Evolutionary conservation across 2,329 filamentous ascomycete genomes (phyloP), one percentile per base, ranked within the genome.

Genomic region (Pseudopithomyces chartarum): DNA sequence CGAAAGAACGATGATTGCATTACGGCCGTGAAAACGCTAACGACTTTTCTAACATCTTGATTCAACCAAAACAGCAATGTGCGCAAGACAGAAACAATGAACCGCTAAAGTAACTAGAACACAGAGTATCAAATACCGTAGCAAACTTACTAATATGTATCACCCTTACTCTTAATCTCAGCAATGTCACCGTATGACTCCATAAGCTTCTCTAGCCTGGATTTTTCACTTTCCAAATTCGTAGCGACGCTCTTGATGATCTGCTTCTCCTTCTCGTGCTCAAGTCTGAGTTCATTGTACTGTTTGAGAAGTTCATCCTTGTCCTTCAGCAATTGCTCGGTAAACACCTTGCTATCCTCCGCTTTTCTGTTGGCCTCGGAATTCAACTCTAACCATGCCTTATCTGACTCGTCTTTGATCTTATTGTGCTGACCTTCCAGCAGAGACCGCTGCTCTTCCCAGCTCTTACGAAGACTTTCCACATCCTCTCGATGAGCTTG

Each of bases 401-500:
- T 76, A 69, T 80, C 66, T 68, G 80, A 67, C 67, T 81, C 73
- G 73, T 84, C 74, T 55, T 71, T 76, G 49, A 68, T 73, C 59
- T 71, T 68, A 55, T 69, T 70, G 52, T 73, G 62, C 56, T 75
- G 70, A 6, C 66, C 54, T 17, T 70, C 69, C 10, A 75, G 45
- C 10, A 82, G 74, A 59, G 81, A 77, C 55, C 80, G 82, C 59
- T 81, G 81, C 68, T 83, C 82, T 47, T 82, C 79, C 59, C 82
- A 76, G 48, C 80, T 80, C 67, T 80, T 82, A 49, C 78, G 78
- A 57, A 84, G 70, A 42, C 77, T 78, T 47, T 81, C 79, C 49
- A 80, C 79, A 61, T 85, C 82, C 59, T 80, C 77, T 51, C 79
- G 79, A 71, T 82, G 77, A 11, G 67, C 64, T 46, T 71, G 74